phyloP scores from a whole-genome alignment of 495 filamentous ascomycete genomes.

The Jackrogersella multiformis region DNA sequence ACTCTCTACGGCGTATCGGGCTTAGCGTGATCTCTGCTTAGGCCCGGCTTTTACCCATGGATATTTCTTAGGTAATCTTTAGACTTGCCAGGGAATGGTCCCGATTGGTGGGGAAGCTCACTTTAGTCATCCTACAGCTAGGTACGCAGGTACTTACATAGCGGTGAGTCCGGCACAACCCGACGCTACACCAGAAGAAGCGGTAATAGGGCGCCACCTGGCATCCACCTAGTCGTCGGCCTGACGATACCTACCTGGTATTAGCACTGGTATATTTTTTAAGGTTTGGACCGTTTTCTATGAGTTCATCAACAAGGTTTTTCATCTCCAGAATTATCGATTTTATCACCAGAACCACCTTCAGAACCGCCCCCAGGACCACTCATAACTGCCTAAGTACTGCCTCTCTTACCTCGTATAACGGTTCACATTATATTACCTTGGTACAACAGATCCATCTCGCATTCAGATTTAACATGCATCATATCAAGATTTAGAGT shows the following conservation, averaged over 20 bases:
- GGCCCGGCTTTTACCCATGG: no score
- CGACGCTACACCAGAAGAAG: constrained; percentile 2
- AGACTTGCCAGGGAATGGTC: no score
- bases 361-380: no score
- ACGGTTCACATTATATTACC: neutral
- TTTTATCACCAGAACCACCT: neutral
- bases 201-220: constrained; percentile 19
- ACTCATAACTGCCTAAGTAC: no score
- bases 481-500: constrained; percentile 6
- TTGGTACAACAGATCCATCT: neutral
- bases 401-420: neutral
- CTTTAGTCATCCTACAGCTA: no score
- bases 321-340: no score
- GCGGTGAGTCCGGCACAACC: constrained; percentile 12
- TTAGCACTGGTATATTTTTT: neutral
- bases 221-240: constrained; percentile 23
- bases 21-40: no score
- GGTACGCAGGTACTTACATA: no score
- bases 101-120: no score
- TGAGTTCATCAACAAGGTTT: constrained; percentile 34
- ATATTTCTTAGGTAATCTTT: no score
- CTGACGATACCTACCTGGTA: no score
- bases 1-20: no score
- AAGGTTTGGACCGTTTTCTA: constrained; percentile 37
- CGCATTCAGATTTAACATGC: constrained; percentile 10